Evolutionary conservation across 257 asterid species (phyloP).

Genomic region (Scutellaria galericulata): DNA sequence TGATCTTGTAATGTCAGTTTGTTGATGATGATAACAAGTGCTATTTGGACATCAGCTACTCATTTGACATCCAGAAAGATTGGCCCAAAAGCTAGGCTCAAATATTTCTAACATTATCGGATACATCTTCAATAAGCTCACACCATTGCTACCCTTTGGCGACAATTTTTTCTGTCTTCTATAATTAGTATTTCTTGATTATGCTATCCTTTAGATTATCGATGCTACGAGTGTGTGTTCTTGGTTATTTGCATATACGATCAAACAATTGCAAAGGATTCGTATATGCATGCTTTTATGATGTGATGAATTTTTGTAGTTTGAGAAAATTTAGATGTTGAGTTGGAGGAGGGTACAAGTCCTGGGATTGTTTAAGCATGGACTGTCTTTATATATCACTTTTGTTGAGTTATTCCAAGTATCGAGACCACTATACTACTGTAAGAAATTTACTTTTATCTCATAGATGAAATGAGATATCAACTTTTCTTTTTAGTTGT

Average conservation of each 20-base stretch:
- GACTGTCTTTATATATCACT: background rate
- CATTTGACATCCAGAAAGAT: constrained; percentile 70
- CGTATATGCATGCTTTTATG: constrained; percentile 1
- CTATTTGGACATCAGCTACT: constrained; percentile 67
- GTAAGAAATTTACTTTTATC: too few relatives aligned
- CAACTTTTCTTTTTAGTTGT: too few relatives aligned
- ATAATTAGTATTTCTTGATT: constrained; percentile 7
- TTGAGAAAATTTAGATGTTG: constrained; percentile 16
- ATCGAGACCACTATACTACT: too few relatives aligned
- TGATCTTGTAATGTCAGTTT: constrained; percentile 43
- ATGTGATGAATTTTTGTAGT: constrained; percentile 26
- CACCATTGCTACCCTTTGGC: background rate
- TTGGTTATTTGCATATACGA: constrained; percentile 9
- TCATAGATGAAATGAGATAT: too few relatives aligned
- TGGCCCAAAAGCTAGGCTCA: constrained; percentile 44
- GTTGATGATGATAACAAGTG: constrained; percentile 73
- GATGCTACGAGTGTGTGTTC: background rate
- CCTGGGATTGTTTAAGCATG: background rate
- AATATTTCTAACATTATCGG: background rate
- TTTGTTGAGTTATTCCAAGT: too few relatives aligned
- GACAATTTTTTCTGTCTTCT: constrained; percentile 11
- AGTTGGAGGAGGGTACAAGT: background rate
- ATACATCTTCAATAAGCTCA: constrained; percentile 8
- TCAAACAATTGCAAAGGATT: background rate
- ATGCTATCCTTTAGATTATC: background rate